Conservation (phyloP, 2,329 filamentous ascomycete species). For the Colletotrichum australisinense region DNA sequence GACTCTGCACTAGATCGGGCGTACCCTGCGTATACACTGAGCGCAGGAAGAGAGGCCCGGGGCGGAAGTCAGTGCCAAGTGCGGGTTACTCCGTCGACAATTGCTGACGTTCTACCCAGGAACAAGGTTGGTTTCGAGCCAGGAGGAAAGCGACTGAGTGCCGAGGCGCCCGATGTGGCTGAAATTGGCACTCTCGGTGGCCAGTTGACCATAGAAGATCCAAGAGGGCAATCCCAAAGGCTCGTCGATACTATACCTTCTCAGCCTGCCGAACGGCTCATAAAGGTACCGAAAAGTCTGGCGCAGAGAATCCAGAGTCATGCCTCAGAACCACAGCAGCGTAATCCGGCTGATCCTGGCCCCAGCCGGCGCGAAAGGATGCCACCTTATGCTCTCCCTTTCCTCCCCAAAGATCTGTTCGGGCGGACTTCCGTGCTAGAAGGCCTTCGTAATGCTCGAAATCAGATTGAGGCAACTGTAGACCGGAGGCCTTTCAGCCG, state of each 20-base stretch:
- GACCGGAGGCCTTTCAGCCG: neutral
- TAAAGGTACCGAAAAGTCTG: neutral
- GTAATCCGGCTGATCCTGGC: neutral
- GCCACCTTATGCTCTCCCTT: neutral
- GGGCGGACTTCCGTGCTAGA: neutral
- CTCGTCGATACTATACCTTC: no score
- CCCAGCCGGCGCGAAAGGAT: neutral
- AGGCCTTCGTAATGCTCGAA: neutral
- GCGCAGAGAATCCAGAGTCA: neutral
- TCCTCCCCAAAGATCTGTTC: neutral
- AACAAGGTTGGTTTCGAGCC: neutral
- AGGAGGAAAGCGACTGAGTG: neutral
- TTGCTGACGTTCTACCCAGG: slow-evolving; percentile 1
- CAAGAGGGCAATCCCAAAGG: neutral
- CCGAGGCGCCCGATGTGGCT: neutral
- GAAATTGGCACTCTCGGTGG: neutral
- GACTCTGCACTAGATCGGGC: slow-evolving; percentile 9
- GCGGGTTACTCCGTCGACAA: neutral
- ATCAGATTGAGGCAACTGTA: neutral
- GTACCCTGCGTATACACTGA: slow-evolving; percentile 27
- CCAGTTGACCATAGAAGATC: neutral
- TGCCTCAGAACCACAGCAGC: neutral
- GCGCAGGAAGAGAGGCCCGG: slow-evolving; percentile 28
- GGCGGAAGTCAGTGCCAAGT: slow-evolving; percentile 14
- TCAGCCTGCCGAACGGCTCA: neutral